phyloP scores from a whole-genome alignment of 2,329 filamentous ascomycete species.

The Colletotrichum melonis region DNA sequence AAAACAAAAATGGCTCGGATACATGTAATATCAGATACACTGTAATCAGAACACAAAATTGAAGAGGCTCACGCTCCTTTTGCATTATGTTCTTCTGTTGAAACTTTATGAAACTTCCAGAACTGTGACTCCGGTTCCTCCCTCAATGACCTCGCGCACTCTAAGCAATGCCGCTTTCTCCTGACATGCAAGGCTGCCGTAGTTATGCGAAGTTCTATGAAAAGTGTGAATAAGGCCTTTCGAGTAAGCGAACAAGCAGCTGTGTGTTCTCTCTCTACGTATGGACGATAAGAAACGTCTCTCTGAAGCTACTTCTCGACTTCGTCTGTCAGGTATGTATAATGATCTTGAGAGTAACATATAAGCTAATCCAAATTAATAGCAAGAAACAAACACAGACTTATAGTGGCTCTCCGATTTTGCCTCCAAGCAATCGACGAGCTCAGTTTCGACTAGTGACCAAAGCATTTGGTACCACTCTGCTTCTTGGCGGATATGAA shows the following conservation, averaged over 20 bases:
- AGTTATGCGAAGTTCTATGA: too few relatives aligned
- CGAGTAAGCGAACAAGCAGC: too few relatives aligned
- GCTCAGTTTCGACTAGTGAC: neutral
- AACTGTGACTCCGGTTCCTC: too few relatives aligned
- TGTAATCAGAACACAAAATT: slow-evolving; percentile 3
- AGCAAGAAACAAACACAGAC: neutral
- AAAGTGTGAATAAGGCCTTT: too few relatives aligned
- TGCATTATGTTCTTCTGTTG: neutral
- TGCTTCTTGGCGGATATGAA: too few relatives aligned
- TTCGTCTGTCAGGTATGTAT: neutral
- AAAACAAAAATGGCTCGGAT: neutral
- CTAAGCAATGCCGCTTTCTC: neutral
- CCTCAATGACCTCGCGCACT: neutral
- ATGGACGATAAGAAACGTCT: too few relatives aligned
- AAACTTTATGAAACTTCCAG: neutral
- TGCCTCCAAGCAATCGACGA: neutral
- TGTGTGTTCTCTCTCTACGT: too few relatives aligned
- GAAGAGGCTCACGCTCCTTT: neutral
- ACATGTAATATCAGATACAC: slow-evolving; percentile 29
- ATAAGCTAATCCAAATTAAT: neutral
- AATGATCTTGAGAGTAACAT: too few relatives aligned
- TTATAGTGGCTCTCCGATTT: neutral
- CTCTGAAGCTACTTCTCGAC: neutral
- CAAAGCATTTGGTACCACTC: too few relatives aligned
- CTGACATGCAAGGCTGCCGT: too few relatives aligned